Conservation (phyloP, 2,329 filamentous ascomycete genomes). For the Talaromyces sp. region DNA sequence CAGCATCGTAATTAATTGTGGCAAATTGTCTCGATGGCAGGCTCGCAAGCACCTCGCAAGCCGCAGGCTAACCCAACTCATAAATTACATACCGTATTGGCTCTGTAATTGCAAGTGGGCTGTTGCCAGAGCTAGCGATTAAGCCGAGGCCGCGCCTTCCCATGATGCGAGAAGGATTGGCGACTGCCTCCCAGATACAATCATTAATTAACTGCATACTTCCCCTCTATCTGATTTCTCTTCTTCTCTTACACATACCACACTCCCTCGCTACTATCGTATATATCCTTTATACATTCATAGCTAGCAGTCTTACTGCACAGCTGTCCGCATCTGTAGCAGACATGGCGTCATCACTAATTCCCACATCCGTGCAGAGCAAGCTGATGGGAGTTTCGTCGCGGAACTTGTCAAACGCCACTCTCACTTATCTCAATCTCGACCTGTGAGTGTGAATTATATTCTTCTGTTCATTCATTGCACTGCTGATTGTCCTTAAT, state of each 20-base stretch:
- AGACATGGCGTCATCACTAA: constrained; percentile 40
- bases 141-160: constrained; percentile 1
- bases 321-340: constrained; percentile 13
- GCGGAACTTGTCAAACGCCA: constrained; percentile 30
- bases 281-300: constrained; percentile 12
- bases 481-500: constrained; percentile 7
- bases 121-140: neutral
- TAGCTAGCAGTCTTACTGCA: constrained; percentile 1
- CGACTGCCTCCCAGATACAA: neutral
- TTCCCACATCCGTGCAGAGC: constrained; percentile 44
- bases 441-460: constrained; percentile 38
- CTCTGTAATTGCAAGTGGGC: neutral
- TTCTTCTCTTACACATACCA: neutral
- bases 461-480: neutral
- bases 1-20: constrained; percentile 1
- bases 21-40: neutral
- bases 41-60: constrained; percentile 10
- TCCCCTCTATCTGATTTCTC: neutral
- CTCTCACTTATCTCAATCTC: constrained; percentile 38
- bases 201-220: neutral
- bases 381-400: constrained; percentile 39
- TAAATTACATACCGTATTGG: neutral
- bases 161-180: neutral
- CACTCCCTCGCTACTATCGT: constrained; percentile 15
- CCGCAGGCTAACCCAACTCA: neutral